Base-by-base conservation (phyloP, 805 yeast genomes). In the Metschnikowia lachancei region DNA sequence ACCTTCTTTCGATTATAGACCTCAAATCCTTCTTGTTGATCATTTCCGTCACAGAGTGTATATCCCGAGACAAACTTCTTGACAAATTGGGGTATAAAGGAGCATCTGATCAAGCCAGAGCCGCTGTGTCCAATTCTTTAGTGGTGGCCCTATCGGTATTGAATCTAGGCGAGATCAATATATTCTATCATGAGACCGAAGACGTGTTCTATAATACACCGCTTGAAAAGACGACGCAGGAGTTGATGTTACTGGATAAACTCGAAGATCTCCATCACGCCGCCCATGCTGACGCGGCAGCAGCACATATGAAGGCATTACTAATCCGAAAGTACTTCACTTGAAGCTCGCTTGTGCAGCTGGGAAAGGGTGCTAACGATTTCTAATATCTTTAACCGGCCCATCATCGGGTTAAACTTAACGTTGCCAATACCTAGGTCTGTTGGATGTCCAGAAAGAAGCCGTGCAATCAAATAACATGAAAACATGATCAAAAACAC, bases 331-430 rank as follows among this genome's bases (percentile, higher is more conserved):
- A 60, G 48, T 59, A 54, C 34, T 54, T 60, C 37, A 51, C 40
- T 36, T 38, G 37, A 38, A 18, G 11, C n/a, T n/a, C n/a, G n/a
- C n/a, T n/a, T n/a, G n/a, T n/a, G 34, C 12, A 7, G 13, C n/a
- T 17, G 6, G 8, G 7, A 35, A 20, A 45, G 49, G 13, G 34
- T 46, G 29, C 28, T 34, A 5, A 45, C 43, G 19, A 54, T 36
- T 12, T 50, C 51, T 52, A 52, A 36, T 42, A 46, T 45, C 14
- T 43, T 42, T 30, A 50, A 19, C 24, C 57, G 56, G 2, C 49
- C 52, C 28, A 28, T 72, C 31, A 78, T 52, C 0, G 85, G 77
- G 53, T 77, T 71, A 31, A 80, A 66, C 36, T 62, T 61, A 3
- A 79, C 69, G 16, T 64, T 57, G 2, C 66, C 53, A 51, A 80